Conservation (phyloP, 371 early-diverging fungal genomes). For the Zychaea mexicana region DNA sequence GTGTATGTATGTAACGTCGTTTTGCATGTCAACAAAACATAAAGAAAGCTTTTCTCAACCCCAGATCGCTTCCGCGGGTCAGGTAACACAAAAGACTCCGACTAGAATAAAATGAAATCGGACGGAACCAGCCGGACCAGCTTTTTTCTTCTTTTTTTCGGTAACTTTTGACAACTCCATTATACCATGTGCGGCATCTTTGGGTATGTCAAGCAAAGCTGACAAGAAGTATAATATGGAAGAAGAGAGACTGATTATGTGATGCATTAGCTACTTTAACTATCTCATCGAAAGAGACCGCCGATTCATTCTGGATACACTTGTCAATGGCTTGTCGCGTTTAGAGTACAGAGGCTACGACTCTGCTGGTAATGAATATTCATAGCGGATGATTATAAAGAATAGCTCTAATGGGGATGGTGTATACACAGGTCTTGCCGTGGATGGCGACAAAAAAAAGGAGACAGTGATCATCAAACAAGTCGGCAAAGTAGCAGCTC, state of each 20-base stretch:
- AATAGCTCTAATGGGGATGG: too few relatives aligned
- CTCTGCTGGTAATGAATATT: conserved; percentile 77
- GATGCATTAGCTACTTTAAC: conserved; percentile 65
- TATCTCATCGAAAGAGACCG: conserved; percentile 83
- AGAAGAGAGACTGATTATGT: not conserved
- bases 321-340: conserved; percentile 90
- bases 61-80: too few relatives aligned
- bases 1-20: too few relatives aligned
- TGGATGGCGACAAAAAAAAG: conserved; percentile 79
- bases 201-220: conserved; percentile 51
- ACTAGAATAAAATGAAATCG: too few relatives aligned
- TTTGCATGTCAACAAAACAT: too few relatives aligned
- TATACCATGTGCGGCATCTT: conserved; percentile 95
- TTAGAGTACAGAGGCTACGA: conserved; percentile 99
- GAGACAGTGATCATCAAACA: conserved; percentile 83
- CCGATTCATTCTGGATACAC: conserved; percentile 81
- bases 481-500: conserved; percentile 94
- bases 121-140: not conserved
- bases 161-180: conserved; percentile 1
- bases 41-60: too few relatives aligned
- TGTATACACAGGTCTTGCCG: conserved; percentile 69
- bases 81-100: too few relatives aligned
- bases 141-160: not conserved
- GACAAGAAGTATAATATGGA: not conserved
- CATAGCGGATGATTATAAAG: too few relatives aligned